Evolutionary conservation across 768 basidiomycete genomes (phyloP).

Genomic region (Boletus speciosus): DNA sequence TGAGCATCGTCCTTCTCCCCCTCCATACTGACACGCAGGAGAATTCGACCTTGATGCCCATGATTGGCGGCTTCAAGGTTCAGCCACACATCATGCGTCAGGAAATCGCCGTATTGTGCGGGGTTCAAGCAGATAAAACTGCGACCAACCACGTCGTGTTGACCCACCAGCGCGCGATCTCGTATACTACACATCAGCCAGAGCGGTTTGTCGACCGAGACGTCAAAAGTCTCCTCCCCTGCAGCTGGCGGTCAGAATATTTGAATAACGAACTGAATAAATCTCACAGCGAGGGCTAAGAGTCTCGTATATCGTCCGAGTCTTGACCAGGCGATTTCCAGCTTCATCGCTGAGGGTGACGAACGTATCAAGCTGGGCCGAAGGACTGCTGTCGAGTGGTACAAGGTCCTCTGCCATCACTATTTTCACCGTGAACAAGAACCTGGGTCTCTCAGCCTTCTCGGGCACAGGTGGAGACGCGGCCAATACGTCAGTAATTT

Average conservation of each 20-base stretch:
- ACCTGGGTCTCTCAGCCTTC: constrained; percentile 63
- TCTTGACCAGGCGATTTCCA: constrained; percentile 88
- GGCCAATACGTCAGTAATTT: constrained; percentile 62
- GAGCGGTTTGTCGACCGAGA: constrained; percentile 88
- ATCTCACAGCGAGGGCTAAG: constrained; percentile 83
- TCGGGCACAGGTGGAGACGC: constrained; percentile 65
- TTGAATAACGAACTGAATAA: background rate
- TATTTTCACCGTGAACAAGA: constrained; percentile 92
- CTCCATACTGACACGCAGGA: constrained; percentile 94
- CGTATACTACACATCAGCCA: constrained; percentile 97
- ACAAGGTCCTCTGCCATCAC: constrained; percentile 88
- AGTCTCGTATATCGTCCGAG: constrained; percentile 91
- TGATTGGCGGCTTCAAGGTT: constrained; percentile 65
- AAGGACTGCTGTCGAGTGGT: constrained; percentile 68
- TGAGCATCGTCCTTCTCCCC: constrained; percentile 98
- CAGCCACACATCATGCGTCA: constrained; percentile 90
- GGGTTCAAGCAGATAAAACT: constrained; percentile 93
- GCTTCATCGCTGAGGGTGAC: constrained; percentile 92
- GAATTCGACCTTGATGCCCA: constrained; percentile 63
- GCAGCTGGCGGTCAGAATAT: constrained; percentile 8
- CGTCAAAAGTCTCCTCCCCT: constrained; percentile 98
- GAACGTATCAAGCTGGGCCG: constrained; percentile 85
- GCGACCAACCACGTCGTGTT: constrained; percentile 89
- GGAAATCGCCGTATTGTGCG: constrained; percentile 78
- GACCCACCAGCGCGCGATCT: constrained; percentile 85